These are phyloP conservation scores for Eremothecium cymbalariae DNA, from an alignment of 1,139 yeast genomes.

Conservation along the genomic window DNA sequence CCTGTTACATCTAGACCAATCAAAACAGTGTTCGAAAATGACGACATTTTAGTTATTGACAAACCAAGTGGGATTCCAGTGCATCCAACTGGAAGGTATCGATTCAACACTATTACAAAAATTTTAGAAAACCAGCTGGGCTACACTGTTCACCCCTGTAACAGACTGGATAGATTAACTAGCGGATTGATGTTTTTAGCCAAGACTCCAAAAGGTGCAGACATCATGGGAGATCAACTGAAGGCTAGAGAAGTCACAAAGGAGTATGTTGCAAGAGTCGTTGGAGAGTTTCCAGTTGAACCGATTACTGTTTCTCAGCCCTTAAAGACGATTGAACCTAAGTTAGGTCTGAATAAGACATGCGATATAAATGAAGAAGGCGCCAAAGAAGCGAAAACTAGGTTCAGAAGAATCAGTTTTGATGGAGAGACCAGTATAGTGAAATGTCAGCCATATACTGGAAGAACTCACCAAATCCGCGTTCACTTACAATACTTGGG, in stretches of 20 bases:
- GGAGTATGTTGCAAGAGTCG: slow-evolving; percentile 80
- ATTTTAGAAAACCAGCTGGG: slow-evolving; percentile 63
- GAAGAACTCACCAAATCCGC: slow-evolving; percentile 90
- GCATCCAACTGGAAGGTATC: slow-evolving; percentile 91
- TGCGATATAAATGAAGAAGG: slow-evolving; percentile 37
- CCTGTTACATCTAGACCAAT: slow-evolving; percentile 70
- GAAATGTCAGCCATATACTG: slow-evolving; percentile 77
- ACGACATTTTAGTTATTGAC: slow-evolving; percentile 73
- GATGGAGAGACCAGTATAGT: slow-evolving; percentile 59
- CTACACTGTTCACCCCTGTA: slow-evolving; percentile 73
- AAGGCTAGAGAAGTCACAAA: slow-evolving; percentile 69
- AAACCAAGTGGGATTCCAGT: slow-evolving; percentile 95
- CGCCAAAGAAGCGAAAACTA: slow-evolving; percentile 58
- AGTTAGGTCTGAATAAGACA: slow-evolving; percentile 67
- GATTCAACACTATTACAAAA: slow-evolving; percentile 82
- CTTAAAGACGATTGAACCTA: slow-evolving; percentile 64
- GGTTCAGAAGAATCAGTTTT: slow-evolving; percentile 35
- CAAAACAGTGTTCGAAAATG: slow-evolving; percentile 69
- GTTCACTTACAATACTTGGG: slow-evolving; percentile 86
- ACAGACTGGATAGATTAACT: slow-evolving; percentile 81
- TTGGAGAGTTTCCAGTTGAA: slow-evolving; percentile 66
- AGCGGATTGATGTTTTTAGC: slow-evolving; percentile 94
- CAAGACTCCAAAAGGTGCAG: slow-evolving; percentile 74
- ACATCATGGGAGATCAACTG: slow-evolving; percentile 63
- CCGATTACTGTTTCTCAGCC: slow-evolving; percentile 59